Base-by-base conservation (phyloP, 2,329 filamentous ascomycete genomes). In the Ophiosphaerella narmari region DNA sequence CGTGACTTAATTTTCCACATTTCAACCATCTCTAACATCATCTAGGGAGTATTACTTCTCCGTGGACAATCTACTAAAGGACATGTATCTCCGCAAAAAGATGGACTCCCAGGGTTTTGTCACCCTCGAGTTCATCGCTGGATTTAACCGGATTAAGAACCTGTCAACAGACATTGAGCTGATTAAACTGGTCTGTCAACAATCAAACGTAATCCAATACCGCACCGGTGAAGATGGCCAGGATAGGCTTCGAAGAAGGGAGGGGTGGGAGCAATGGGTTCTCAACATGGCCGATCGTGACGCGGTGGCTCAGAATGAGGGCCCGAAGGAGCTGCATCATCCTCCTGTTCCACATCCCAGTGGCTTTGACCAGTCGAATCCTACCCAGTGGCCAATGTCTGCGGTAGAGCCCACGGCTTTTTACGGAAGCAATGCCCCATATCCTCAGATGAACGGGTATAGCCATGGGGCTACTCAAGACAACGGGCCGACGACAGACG, bases 71-170 rank as follows among this genome's bases (percentile, higher is more conserved):
- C 81, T 97, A 42, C 89, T 90, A 81, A 97, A 96, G 75, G 94
- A 99, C 67, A 81, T 90, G 66, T 97, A 86, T 74, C 80, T 99
- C 51, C 87, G 94, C 49, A 86, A 85, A 65, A 87, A 92, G 63
- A 97, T 99, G 94, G 93, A 99, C 70, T 90, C 89, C 1, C 90
- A 97, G 72, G 94, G 94, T 14, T 97, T 92, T 67, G 92, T 97
- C 12, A 86, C 85, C 43, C 77, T 99, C 43, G 80, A 82, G 31
- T 83, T 96, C 50, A 87, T 99, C 61, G 83, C 88, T 18, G 82
- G 81, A n/a, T 99, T 99, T 80, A 91, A 90, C 73, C 87, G 94
- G 51, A 87, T 96, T 69, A 87, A 86, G 73, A 77, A 82, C 24
- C 76, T 95, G 26, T 88, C 87, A 0, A 83, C 84, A 43, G 87